These are phyloP conservation scores for Babesia divergens DNA, from an alignment of 169 alveolate genomes.

Conservation along the genomic window DNA sequence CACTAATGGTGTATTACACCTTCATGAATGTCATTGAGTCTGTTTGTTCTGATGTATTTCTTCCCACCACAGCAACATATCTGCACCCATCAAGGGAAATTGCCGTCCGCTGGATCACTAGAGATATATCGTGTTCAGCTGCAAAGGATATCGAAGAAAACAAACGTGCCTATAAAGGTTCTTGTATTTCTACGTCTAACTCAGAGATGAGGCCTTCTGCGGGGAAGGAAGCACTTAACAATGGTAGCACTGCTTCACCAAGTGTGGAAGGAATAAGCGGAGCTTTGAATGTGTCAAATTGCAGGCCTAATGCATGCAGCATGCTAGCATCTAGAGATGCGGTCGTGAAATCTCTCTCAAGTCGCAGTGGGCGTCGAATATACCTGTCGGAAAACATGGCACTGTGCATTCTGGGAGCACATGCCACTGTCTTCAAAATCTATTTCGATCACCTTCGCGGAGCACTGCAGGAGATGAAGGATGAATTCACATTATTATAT, in stretches of 20 bases:
- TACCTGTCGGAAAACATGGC: slow-evolving; percentile 9
- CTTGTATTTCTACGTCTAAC: too few relatives aligned
- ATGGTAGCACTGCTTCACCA: too few relatives aligned
- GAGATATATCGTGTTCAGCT: background rate
- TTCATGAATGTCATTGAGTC: slow-evolving; percentile 1
- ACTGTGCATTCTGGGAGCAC: slow-evolving; percentile 8
- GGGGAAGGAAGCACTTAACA: too few relatives aligned
- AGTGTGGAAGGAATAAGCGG: too few relatives aligned
- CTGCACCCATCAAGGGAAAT: background rate
- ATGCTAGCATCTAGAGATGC: background rate
- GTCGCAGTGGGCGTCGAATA: background rate
- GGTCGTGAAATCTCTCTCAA: background rate
- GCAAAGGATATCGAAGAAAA: background rate
- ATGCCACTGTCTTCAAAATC: slow-evolving; percentile 18
- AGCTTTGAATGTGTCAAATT: too few relatives aligned
- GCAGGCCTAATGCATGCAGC: too few relatives aligned
- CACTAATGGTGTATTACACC: slow-evolving; percentile 3
- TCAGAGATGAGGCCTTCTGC: too few relatives aligned
- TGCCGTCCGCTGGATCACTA: background rate
- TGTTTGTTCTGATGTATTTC: background rate
- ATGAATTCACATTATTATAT: background rate
- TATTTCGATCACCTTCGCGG: slow-evolving; percentile 19
- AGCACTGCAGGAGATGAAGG: background rate
- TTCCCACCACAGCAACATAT: background rate
- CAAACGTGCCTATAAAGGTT: too few relatives aligned